Base-by-base conservation (phyloP, 805 yeast species). In the Starmerella etchellsii region DNA sequence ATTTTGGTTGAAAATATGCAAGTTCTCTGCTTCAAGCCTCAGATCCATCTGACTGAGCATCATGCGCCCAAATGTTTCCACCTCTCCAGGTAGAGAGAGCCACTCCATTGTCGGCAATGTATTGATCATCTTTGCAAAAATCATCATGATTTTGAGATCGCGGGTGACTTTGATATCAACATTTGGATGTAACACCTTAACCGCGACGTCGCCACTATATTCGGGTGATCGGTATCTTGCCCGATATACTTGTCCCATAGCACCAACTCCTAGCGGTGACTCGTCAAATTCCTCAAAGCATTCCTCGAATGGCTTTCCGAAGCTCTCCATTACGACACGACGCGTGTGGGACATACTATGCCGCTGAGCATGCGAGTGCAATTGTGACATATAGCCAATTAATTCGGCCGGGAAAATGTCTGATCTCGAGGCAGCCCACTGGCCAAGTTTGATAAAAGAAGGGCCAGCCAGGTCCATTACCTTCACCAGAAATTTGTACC, bases 401-500 rank as follows among this genome's bases (percentile, higher is more conserved):
- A 88, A 62, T 31, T 71, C 81, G 35, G 63, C 65, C 3, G 95
- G 79, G 62, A 91, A 88, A 26, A 91, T 79, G 61, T 91, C 99
- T 0, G 94, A 82, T 59, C 99, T 72, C 10, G 95, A 81, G 2
- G 96, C 96, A 0, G 98, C 98, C 99, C 99, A 91, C 64, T 91
- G 99, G 3, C 97, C 98, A 42, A 91, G 69, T 59, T 66, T 65
- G 42, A 66, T 63, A 48, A 66, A 91, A 3, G 95, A 79, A 2
- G 97, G 94, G 1, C 98, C 98, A 0, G 95, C 95, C 15, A 65
- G 47, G 59, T 88, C 95, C 43, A 91, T 73, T 1, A 79, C 64
- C 56, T 70, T 59, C 36, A 83, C 68, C 18, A 88, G 61, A 35
- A 74, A 60, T 39, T 61, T 60, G 59, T 71, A 87, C 95, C 96